A percentile compares a stretch with the other conserved stretches of the same genome.
Evolutionary conservation across 805 yeast species (phyloP).

Genomic region (Lachancea dasiensis): DNA sequence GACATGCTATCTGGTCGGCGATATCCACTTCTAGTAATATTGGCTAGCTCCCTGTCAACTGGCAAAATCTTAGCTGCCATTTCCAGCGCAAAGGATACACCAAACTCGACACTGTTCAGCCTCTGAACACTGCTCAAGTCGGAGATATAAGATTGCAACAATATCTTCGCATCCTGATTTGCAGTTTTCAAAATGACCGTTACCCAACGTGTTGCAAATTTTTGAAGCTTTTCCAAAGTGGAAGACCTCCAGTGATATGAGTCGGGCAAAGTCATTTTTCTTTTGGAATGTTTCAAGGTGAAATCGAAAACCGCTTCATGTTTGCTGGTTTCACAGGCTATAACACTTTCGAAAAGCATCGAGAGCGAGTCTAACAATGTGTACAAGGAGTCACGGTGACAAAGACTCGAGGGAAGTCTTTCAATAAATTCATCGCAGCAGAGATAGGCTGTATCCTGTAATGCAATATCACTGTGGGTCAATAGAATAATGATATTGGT

Average conservation of each 20-base stretch:
- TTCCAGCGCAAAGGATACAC: conserved; percentile 86
- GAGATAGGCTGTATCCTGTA: conserved; percentile 75
- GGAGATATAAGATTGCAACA: conserved; percentile 72
- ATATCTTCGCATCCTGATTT: conserved; percentile 68
- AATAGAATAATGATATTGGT: conserved; percentile 61
- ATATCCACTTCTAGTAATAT: conserved; percentile 34
- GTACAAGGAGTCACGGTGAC: conserved; percentile 66
- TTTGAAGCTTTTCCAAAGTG: conserved; percentile 55
- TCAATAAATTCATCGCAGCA: conserved; percentile 65
- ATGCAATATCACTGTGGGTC: conserved; percentile 67
- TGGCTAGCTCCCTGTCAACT: conserved; percentile 58
- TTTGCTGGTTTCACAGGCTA: conserved; percentile 77
- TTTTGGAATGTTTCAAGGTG: conserved; percentile 35
- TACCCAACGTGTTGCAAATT: conserved; percentile 64
- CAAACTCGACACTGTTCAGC: conserved; percentile 53
- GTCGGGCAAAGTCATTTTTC: conserved; percentile 39
- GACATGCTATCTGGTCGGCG: conserved; percentile 54
- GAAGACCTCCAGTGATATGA: conserved; percentile 79
- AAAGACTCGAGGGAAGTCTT: conserved; percentile 69
- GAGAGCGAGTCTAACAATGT: conserved; percentile 77
- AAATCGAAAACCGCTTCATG: conserved; percentile 80
- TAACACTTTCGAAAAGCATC: conserved; percentile 67
- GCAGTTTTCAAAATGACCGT: conserved; percentile 49
- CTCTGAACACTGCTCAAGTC: conserved; percentile 34
- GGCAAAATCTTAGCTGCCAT: conserved; percentile 73